Conservation (phyloP, 441 rosid genomes). For the Melastoma candidum region DNA sequence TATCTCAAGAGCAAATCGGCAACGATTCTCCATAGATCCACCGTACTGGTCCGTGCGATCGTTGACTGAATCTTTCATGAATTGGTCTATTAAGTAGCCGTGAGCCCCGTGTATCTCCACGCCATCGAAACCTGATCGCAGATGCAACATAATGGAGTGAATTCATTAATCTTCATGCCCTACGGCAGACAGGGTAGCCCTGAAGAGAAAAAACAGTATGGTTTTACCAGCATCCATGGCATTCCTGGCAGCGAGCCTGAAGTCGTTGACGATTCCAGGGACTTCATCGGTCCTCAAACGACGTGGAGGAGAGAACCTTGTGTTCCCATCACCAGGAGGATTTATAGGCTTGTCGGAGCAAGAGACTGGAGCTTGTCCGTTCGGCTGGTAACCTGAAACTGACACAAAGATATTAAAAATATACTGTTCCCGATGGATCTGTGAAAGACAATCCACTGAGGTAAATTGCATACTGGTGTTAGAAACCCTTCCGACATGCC, state of each 20-base stretch:
- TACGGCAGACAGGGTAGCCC: too few relatives aligned
- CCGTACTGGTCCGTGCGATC: conserved; percentile 19
- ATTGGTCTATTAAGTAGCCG: conserved; percentile 19
- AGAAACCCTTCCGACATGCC: conserved; percentile 9
- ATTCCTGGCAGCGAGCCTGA: conserved; percentile 6
- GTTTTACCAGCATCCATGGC: conserved; percentile 5
- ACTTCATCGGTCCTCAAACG: conserved; percentile 1
- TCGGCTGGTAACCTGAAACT: conserved; percentile 2
- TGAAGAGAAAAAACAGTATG: too few relatives aligned
- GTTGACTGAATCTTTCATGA: conserved; percentile 20
- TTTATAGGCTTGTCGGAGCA: background rate
- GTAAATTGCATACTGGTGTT: background rate
- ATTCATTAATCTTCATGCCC: too few relatives aligned
- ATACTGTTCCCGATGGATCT: background rate
- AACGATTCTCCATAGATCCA: conserved; percentile 18
- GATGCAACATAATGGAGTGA: background rate
- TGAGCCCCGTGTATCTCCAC: conserved; percentile 23
- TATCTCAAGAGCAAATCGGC: conserved; percentile 17
- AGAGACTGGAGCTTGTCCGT: background rate
- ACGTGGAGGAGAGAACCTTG: background rate
- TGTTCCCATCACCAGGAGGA: background rate
- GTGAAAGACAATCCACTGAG: background rate
- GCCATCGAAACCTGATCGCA: conserved; percentile 15
- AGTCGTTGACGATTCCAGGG: background rate
- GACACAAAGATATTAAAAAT: background rate